phyloP scores from a whole-genome alignment of 257 asterid species.

The Lycium ferocissimum region DNA sequence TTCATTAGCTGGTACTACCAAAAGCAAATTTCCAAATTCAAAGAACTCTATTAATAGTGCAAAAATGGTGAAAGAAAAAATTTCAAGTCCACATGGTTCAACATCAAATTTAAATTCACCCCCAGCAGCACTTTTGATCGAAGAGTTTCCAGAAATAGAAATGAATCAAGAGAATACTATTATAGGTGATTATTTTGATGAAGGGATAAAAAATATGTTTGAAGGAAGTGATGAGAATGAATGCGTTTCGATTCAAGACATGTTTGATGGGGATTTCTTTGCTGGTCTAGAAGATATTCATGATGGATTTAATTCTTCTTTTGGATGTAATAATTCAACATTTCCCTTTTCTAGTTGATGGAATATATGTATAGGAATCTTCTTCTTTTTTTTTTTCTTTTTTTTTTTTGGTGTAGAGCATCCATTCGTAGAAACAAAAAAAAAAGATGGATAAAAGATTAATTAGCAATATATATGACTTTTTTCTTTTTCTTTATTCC shows the following conservation, averaged over 20 bases:
- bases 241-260: slow-evolving; percentile 24
- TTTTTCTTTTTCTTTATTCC: neutral
- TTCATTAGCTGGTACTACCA: slow-evolving; percentile 83
- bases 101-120: neutral
- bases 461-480: neutral
- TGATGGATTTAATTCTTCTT: slow-evolving; percentile 14
- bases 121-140: neutral
- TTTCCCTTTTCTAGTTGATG: slow-evolving; percentile 18
- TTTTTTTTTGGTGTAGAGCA: neutral
- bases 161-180: slow-evolving; percentile 10
- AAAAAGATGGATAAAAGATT: neutral
- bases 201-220: neutral
- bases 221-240: slow-evolving; percentile 26
- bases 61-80: slow-evolving; percentile 35
- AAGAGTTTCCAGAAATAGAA: slow-evolving; percentile 7
- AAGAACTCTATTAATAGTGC: slow-evolving; percentile 28
- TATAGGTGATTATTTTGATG: neutral
- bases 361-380: neutral
- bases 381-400: too few species aligned
- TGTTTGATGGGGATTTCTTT: slow-evolving; percentile 36
- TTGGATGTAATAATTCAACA: slow-evolving; percentile 11
- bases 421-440: neutral
- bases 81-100: slow-evolving; percentile 8
- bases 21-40: slow-evolving; percentile 67
- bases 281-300: slow-evolving; percentile 34